phyloP scores from a whole-genome alignment of 768 basidiomycete genomes.

The Mycena capillaripes region DNA sequence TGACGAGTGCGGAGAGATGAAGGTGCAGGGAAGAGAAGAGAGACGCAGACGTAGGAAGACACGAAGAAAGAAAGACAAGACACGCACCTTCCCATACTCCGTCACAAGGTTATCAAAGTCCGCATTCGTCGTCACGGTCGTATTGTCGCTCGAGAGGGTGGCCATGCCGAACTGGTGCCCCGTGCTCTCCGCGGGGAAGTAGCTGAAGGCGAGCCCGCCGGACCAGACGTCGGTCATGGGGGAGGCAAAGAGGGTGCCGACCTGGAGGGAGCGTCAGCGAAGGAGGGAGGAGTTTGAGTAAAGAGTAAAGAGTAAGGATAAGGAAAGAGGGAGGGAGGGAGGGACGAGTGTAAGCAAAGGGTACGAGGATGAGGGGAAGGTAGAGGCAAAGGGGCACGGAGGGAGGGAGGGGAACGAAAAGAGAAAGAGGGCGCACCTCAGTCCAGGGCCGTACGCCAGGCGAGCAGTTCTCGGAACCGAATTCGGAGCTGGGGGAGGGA shows the following conservation, averaged over 20 bases:
- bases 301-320: too few relatives aligned
- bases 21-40: too few relatives aligned
- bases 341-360: too few relatives aligned
- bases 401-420: too few relatives aligned
- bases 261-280: too few relatives aligned
- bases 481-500: constrained; percentile 20
- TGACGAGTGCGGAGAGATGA: too few relatives aligned
- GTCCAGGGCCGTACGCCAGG: constrained; percentile 76
- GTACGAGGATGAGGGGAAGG: too few relatives aligned
- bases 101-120: constrained; percentile 78
- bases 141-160: constrained; percentile 74
- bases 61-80: too few relatives aligned
- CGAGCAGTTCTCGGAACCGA: constrained; percentile 41
- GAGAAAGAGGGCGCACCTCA: constrained; percentile 62
- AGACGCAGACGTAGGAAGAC: too few relatives aligned
- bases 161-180: constrained; percentile 89
- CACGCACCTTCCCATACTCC: constrained; percentile 73
- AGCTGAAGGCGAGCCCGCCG: constrained; percentile 90
- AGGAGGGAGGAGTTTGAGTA: too few relatives aligned
- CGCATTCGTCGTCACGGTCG: constrained; percentile 74
- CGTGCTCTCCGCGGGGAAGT: constrained; percentile 86
- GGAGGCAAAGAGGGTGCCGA: constrained; percentile 76
- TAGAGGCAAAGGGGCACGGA: too few relatives aligned
- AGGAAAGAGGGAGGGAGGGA: too few relatives aligned
- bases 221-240: constrained; percentile 87